phyloP scores from a whole-genome alignment of 2,329 filamentous ascomycete species.

The Diaporthe sp. region DNA sequence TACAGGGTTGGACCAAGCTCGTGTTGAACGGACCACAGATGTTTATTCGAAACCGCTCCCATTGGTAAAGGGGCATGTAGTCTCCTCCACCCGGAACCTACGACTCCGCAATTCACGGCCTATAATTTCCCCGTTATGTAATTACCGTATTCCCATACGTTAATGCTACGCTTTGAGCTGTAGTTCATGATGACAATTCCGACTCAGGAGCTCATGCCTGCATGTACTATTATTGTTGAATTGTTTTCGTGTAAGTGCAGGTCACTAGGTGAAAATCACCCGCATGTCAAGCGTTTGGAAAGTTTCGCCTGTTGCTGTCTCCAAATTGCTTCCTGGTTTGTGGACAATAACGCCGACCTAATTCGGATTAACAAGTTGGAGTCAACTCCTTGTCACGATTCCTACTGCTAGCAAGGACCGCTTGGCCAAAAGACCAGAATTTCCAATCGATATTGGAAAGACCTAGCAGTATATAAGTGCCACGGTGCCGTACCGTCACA shows the following conservation, averaged over 20 bases:
- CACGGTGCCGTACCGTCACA: too few species aligned
- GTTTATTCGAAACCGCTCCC: constrained; percentile 2
- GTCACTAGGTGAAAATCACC: neutral
- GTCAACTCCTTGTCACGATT: too few species aligned
- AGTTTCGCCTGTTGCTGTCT: too few species aligned
- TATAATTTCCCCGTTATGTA: constrained; percentile 3
- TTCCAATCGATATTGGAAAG: too few species aligned
- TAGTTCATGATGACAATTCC: neutral
- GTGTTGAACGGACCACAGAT: neutral
- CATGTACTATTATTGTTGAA: neutral
- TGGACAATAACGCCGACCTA: too few species aligned
- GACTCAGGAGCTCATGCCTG: neutral
- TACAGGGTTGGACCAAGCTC: neutral
- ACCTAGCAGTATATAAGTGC: too few species aligned
- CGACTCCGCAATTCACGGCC: neutral
- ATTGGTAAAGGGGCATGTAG: neutral
- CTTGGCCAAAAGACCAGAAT: too few species aligned
- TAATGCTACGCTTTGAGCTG: neutral
- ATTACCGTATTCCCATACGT: neutral
- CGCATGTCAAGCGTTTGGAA: too few species aligned
- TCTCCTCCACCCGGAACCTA: neutral
- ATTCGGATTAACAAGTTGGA: too few species aligned
- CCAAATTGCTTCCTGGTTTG: too few species aligned
- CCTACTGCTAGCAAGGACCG: too few species aligned
- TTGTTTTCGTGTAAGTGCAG: neutral